Evolutionary conservation across 768 basidiomycete genomes (phyloP).

Genomic region (Podaxis rugospora): DNA sequence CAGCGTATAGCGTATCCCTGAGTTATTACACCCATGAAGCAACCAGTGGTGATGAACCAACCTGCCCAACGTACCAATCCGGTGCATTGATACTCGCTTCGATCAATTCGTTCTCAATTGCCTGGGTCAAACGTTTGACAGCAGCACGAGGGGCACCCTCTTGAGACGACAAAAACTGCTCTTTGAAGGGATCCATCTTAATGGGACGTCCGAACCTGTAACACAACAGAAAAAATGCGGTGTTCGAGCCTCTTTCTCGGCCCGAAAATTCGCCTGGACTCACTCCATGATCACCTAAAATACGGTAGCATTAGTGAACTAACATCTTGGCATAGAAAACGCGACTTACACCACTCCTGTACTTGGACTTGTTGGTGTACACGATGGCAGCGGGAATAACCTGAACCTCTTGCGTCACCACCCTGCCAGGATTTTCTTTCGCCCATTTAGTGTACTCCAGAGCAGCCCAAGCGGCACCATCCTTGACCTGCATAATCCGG

Average conservation of each 20-base stretch:
- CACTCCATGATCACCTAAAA: constrained; percentile 70
- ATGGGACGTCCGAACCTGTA: constrained; percentile 82
- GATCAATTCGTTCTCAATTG: constrained; percentile 66
- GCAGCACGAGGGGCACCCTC: constrained; percentile 72
- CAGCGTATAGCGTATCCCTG: constrained; percentile 88
- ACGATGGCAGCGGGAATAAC: constrained; percentile 87
- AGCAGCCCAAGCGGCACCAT: constrained; percentile 93
- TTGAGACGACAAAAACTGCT: constrained; percentile 66
- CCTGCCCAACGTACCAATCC: constrained; percentile 67
- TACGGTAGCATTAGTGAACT: background rate
- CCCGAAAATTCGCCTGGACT: constrained; percentile 20
- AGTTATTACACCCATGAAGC: background rate
- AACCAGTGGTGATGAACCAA: background rate
- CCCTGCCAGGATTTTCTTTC: constrained; percentile 46
- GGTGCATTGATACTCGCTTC: constrained; percentile 86
- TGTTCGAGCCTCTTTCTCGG: constrained; percentile 3
- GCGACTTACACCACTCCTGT: constrained; percentile 77
- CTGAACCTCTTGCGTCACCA: constrained; percentile 42
- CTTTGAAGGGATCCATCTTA: constrained; percentile 63
- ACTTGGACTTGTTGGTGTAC: constrained; percentile 95
- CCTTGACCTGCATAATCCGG: constrained; percentile 86
- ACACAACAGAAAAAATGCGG: constrained; percentile 1
- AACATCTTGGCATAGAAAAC: background rate
- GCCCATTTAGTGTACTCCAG: constrained; percentile 88
- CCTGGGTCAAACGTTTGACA: constrained; percentile 80